A percentile compares a stretch with the other conserved stretches of the same genome.
Conservation (phyloP, 2,329 filamentous ascomycete species). For the Microsporum ferrugineum region DNA sequence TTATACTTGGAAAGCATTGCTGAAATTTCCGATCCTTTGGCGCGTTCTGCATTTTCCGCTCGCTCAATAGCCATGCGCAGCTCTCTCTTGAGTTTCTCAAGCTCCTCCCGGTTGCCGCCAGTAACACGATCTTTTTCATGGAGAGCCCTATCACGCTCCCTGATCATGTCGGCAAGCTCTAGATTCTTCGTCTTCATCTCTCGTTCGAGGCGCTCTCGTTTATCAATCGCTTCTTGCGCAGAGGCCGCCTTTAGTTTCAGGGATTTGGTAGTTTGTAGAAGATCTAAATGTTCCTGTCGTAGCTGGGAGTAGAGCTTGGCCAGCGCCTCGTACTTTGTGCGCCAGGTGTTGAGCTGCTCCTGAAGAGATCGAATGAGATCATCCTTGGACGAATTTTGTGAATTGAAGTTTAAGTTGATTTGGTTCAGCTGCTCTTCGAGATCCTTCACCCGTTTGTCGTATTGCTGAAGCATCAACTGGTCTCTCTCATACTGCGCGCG, state of each 20-base stretch:
- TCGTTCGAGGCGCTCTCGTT: constrained; percentile 84
- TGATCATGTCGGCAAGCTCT: constrained; percentile 97
- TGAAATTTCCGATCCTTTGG: constrained; percentile 90
- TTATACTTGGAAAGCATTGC: constrained; percentile 94
- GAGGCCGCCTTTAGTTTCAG: constrained; percentile 95
- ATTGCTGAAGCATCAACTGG: constrained; percentile 92
- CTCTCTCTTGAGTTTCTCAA: constrained; percentile 90
- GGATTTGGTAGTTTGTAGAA: constrained; percentile 90
- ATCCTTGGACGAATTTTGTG: constrained; percentile 81
- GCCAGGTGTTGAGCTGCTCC: constrained; percentile 96
- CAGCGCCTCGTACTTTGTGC: constrained; percentile 89
- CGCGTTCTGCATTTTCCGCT: constrained; percentile 81
- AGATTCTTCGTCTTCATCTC: constrained; percentile 99
- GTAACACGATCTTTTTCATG: constrained; percentile 84
- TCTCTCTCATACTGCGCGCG: constrained; percentile 94
- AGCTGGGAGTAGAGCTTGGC: constrained; percentile 96
- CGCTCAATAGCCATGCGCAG: constrained; percentile 82
- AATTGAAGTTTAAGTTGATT: constrained; percentile 67
- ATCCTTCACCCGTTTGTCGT: constrained; percentile 86
- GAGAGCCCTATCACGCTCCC: constrained; percentile 82
- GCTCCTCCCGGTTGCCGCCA: constrained; percentile 79
- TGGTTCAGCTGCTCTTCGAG: constrained; percentile 77
- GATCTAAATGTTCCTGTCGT: constrained; percentile 84
- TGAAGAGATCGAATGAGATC: constrained; percentile 88
- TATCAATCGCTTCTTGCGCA: constrained; percentile 91